Evolutionary conservation across 345 rosid species (phyloP), one percentile per base, ranked within the genome.

Genomic region (Reutealis trisperma): DNA sequence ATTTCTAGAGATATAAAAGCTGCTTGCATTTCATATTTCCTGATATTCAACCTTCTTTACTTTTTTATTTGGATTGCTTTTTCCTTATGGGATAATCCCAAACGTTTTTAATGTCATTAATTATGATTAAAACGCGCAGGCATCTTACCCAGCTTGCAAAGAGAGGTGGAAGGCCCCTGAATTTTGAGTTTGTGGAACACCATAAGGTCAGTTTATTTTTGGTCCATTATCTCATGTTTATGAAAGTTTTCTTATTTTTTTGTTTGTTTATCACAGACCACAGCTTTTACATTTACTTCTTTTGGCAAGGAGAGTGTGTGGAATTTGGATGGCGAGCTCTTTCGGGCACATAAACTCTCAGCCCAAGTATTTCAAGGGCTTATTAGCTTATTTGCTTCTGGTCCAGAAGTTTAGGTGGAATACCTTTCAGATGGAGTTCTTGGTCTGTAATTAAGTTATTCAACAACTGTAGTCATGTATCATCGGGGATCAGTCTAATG

Each of bases 301-400:
- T 72, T 80, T 1, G 99, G 96, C 64, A 86, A 91, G 21, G 86
- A 92, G 87, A 91, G 98, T 75, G 78, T 89, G 58, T 95, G 98
- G 98, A 95, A 95, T 80, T 81, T 93, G 86, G 99, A 93, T 49
- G 99, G 99, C 10, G 99, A 95, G 93, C 90, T 88, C 74, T 91
- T 95, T 67, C 85, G 84, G 77, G 99, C 99, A 60, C 97, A 91
- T 75, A 85, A 90, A 74, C 90, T 93, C 72, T 95, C 99, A 15
- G 98, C 97, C 11, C 99, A 93, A 84, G 99, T 95, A 65, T 88
- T 93, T 76, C 90, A 88, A 37, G 91, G 99, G 75, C 92, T 95
- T 75, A 76, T 95, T 71, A 86, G 89, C 81, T 83, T 95, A 62
- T 93, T 95, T 65, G 98, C 99, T 5, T 87, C 97, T 47, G 99